These are phyloP conservation scores for Theobroma cacao DNA, from an alignment of 345 rosid species.

Conservation along the genomic window DNA sequence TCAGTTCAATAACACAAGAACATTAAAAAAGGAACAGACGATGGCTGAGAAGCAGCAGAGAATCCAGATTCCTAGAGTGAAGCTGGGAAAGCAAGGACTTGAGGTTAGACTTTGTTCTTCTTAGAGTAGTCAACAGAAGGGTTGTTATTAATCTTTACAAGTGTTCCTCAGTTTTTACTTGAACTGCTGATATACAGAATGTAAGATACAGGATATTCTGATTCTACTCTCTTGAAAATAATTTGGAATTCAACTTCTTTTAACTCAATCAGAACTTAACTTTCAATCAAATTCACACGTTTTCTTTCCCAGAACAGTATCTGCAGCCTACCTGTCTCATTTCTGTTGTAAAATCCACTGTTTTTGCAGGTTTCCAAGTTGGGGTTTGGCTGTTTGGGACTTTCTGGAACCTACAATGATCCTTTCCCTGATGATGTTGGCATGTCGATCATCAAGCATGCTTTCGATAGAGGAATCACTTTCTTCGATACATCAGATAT, in stretches of 20 bases:
- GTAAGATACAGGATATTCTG: neutral
- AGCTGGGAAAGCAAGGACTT: conserved; percentile 25
- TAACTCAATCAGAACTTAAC: neutral
- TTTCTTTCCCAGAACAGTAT: neutral
- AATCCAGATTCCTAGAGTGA: conserved; percentile 13
- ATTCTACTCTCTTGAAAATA: neutral
- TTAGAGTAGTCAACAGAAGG: neutral
- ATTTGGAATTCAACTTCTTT: neutral
- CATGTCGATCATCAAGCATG: conserved; percentile 32
- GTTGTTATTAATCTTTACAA: neutral
- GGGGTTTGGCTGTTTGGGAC: conserved; percentile 43
- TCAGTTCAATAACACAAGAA: no score
- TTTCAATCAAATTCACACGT: neutral
- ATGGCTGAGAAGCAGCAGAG: conserved; percentile 9
- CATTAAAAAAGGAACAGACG: neutral
- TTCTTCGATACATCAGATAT: conserved; percentile 38
- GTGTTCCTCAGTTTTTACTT: neutral
- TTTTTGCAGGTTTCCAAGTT: conserved; percentile 34
- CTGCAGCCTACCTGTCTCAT: neutral
- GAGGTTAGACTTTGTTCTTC: conserved; percentile 13
- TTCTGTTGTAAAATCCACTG: neutral
- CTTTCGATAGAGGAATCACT: conserved; percentile 29
- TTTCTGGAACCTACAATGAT: conserved; percentile 27
- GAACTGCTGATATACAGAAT: neutral
- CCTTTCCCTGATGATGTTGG: conserved; percentile 32